phyloP scores from a whole-genome alignment of 306 rosid genomes.

The Crotalaria pallida region DNA sequence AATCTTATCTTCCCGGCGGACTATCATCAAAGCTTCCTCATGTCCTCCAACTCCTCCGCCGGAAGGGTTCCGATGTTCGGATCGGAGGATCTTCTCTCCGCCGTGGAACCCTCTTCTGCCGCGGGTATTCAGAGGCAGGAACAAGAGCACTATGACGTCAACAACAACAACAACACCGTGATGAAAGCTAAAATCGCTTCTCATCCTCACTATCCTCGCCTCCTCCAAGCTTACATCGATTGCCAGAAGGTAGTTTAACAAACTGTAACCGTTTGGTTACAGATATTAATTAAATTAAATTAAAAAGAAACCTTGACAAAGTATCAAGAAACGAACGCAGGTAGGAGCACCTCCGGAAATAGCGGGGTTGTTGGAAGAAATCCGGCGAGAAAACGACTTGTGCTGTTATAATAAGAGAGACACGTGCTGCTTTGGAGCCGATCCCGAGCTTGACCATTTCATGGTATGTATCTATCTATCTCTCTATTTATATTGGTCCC shows the following conservation, averaged over 20 bases:
- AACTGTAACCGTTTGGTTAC: neutral
- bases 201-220: constrained; percentile 83
- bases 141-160: neutral
- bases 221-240: constrained; percentile 85
- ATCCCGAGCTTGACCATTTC: constrained; percentile 99
- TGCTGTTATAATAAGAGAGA: constrained; percentile 40
- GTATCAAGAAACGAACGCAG: too few relatives aligned
- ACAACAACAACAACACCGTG: constrained; percentile 17
- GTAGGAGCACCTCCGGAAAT: constrained; percentile 98
- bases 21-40: constrained; percentile 57
- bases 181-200: constrained; percentile 85
- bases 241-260: constrained; percentile 71
- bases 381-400: constrained; percentile 63
- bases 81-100: constrained; percentile 66
- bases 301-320: too few relatives aligned
- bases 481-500: constrained; percentile 2
- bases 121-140: constrained; percentile 49
- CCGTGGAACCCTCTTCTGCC: constrained; percentile 27
- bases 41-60: constrained; percentile 22
- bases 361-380: constrained; percentile 67
- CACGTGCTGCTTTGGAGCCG: constrained; percentile 90
- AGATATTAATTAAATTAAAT: too few relatives aligned
- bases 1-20: constrained; percentile 74
- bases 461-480: constrained; percentile 45
- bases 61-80: constrained; percentile 67